Conservation (phyloP, 2,329 filamentous ascomycete genomes). For the Taxawa tesnikishii region DNA sequence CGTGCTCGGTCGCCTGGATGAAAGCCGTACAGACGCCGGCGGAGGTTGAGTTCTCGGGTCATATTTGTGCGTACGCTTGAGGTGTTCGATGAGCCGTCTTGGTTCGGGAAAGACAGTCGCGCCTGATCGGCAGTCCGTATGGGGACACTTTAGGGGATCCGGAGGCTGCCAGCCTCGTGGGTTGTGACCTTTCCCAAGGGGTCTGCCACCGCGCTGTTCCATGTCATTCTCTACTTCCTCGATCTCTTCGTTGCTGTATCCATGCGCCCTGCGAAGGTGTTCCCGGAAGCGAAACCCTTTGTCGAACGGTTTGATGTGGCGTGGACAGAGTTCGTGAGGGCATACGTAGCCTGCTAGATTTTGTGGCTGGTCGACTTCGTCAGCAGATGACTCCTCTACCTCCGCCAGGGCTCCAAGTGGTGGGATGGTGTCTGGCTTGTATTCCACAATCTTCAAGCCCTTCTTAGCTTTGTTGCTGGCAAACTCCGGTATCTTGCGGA, state of each 20-base stretch:
- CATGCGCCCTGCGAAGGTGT: conserved; percentile 19
- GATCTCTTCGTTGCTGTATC: conserved; percentile 9
- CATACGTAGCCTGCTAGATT: conserved; percentile 10
- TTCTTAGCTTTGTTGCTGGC: conserved; percentile 9
- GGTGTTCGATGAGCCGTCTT: conserved; percentile 26
- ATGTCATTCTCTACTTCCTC: conserved; percentile 1
- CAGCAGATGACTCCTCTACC: conserved; percentile 1
- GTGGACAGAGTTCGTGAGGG: conserved; percentile 14
- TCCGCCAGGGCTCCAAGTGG: conserved; percentile 16
- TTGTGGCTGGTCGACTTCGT: neutral
- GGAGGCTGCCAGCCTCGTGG: conserved; percentile 8
- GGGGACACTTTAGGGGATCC: conserved; percentile 22
- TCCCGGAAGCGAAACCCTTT: conserved; percentile 18
- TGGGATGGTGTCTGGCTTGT: conserved; percentile 19
- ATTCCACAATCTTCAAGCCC: conserved; percentile 22
- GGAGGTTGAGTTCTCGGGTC: conserved; percentile 17
- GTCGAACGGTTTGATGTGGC: conserved; percentile 13
- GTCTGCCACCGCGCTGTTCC: conserved; percentile 1
- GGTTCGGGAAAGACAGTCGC: conserved; percentile 21
- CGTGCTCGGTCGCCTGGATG: neutral
- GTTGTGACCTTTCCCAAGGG: conserved; percentile 3
- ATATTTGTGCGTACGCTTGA: conserved; percentile 32
- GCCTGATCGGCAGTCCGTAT: conserved; percentile 22
- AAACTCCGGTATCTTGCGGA: conserved; percentile 42
- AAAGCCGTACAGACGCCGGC: neutral